phyloP scores from a whole-genome alignment of 768 basidiomycete species.

The Harrya chromipes region DNA sequence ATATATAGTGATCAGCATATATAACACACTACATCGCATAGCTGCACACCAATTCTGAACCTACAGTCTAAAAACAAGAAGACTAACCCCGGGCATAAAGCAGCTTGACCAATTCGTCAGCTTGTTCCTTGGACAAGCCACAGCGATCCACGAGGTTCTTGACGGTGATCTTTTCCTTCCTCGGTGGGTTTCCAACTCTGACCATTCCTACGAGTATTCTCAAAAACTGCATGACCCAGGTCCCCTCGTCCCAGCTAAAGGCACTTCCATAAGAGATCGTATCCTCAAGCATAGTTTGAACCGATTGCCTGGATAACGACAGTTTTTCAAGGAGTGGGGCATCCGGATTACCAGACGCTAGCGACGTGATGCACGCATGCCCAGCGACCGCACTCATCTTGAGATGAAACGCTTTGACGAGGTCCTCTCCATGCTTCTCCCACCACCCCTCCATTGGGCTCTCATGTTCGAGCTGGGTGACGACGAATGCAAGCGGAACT shows the following conservation, averaged over 20 bases:
- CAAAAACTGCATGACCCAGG: constrained; percentile 26
- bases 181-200: constrained; percentile 3
- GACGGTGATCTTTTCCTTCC: constrained; percentile 7
- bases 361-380: constrained; percentile 31
- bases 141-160: constrained; percentile 15
- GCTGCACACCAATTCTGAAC: not conserved
- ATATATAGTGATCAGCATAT: too few species aligned
- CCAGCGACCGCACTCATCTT: constrained; percentile 15
- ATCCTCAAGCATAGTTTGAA: constrained; percentile 21
- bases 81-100: constrained; percentile 6
- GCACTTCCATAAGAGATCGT: constrained; percentile 16
- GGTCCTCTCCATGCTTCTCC: constrained; percentile 16
- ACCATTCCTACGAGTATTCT: constrained; percentile 17
- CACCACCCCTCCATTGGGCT: constrained; percentile 33
- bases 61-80: not conserved
- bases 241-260: constrained; percentile 13
- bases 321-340: constrained; percentile 6
- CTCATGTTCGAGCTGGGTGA: constrained; percentile 38
- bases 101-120: constrained; percentile 13
- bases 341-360: not conserved
- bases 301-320: constrained; percentile 11
- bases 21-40: too few species aligned
- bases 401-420: constrained; percentile 11
- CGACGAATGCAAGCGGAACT: constrained; percentile 38
- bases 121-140: constrained; percentile 17